Evolutionary conservation across 164 flowering plant genomes (phyloP).

Genomic region (Euptelea pleiosperma): DNA sequence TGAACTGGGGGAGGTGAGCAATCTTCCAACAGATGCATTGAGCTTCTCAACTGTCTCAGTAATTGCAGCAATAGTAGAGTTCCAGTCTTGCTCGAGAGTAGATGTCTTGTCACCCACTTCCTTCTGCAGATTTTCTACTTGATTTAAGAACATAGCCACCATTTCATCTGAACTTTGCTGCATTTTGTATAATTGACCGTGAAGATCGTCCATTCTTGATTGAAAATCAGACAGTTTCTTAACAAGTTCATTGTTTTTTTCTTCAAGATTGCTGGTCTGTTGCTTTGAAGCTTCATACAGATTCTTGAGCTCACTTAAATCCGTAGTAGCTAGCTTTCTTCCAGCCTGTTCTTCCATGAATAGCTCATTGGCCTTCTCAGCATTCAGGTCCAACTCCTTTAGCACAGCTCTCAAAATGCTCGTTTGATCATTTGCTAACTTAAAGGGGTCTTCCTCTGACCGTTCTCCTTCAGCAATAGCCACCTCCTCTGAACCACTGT

Average conservation of each 20-base stretch:
- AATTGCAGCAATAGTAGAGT: slow-evolving; percentile 32
- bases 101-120: slow-evolving; percentile 37
- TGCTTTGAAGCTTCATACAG: slow-evolving; percentile 49
- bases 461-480: slow-evolving; percentile 26
- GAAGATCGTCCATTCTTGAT: slow-evolving; percentile 40
- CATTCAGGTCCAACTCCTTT: slow-evolving; percentile 41
- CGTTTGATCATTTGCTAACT: slow-evolving; percentile 34
- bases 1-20: slow-evolving; percentile 12
- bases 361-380: slow-evolving; percentile 34
- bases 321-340: slow-evolving; percentile 25
- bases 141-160: slow-evolving; percentile 27
- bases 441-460: slow-evolving; percentile 34
- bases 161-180: slow-evolving; percentile 39
- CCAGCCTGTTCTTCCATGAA: slow-evolving; percentile 32
- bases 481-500: slow-evolving; percentile 35
- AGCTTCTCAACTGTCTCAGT: slow-evolving; percentile 46
- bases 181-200: slow-evolving; percentile 37
- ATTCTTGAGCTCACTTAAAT: slow-evolving; percentile 43
- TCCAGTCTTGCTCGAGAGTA: slow-evolving; percentile 49
- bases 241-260: slow-evolving; percentile 37
- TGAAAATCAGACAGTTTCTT: slow-evolving; percentile 36
- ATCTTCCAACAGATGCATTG: slow-evolving; percentile 27
- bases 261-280: slow-evolving; percentile 25
- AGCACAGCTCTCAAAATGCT: slow-evolving; percentile 41
- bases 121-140: slow-evolving; percentile 45